These are phyloP conservation scores for Elymus sibiricus DNA, from an alignment of 176 grass and related monocot species.

Conservation along the genomic window DNA sequence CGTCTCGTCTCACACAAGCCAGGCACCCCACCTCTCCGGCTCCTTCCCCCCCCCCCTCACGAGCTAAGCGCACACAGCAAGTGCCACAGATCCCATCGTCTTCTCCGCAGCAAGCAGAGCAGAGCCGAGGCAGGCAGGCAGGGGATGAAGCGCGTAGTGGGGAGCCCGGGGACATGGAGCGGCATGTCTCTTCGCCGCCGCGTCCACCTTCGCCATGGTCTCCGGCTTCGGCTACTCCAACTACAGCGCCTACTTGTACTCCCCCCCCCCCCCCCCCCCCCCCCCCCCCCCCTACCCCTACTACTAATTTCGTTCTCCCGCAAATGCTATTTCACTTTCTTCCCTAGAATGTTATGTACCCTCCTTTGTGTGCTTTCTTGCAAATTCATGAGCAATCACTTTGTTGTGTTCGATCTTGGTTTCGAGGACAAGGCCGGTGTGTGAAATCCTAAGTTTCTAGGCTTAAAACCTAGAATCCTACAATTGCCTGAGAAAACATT, in stretches of 20 bases:
- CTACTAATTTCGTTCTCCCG: neutral
- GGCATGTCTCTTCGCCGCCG: conserved; percentile 56
- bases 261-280: neutral
- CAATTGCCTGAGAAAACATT: neutral
- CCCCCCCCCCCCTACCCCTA: too few relatives aligned
- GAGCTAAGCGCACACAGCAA: too few relatives aligned
- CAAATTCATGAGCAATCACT: neutral
- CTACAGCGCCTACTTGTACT: conserved; percentile 60
- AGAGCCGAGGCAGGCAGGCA: neutral
- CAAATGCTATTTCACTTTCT: too few relatives aligned
- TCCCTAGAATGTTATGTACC: neutral
- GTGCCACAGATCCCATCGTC: too few relatives aligned
- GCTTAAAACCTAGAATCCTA: neutral
- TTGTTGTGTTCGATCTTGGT: too few relatives aligned
- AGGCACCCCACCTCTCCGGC: too few relatives aligned
- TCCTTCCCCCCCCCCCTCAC: too few relatives aligned
- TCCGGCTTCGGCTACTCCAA: conserved; percentile 53
- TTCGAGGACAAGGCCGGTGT: too few relatives aligned
- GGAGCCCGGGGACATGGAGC: conserved; percentile 75
- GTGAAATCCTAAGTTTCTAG: too few relatives aligned
- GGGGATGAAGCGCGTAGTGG: conserved; percentile 22
- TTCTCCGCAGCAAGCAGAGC: neutral
- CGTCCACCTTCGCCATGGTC: conserved; percentile 46
- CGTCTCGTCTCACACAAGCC: too few relatives aligned
- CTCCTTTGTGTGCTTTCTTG: neutral